Base-by-base conservation (phyloP, 176 grass and related monocot species). In the Saccharum spontaneum region DNA sequence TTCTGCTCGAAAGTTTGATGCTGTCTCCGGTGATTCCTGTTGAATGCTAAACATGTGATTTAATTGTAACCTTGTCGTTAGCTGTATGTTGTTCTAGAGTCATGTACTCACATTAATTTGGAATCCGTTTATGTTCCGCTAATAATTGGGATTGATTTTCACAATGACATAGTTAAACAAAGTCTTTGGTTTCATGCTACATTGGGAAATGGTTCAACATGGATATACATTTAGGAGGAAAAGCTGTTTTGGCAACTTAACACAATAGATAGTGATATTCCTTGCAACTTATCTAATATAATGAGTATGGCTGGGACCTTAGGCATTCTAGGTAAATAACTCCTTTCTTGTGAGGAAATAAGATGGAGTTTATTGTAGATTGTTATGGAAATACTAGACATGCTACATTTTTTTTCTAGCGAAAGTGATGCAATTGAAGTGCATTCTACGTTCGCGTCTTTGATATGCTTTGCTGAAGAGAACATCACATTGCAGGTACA, bases 401-500 rank as follows among this genome's bases (percentile, higher is more conserved):
- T 71, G 41, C 64, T 30, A 40, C 7, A 26, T 17, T 36, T 86
- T 14, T 20, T 33, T 78, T 37, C 40, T 50, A 60, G 6, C 2
- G 20, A 50, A 79, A 50, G 23, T 63, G 59, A 16, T 44, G 45
- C 17, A 66, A 50, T 45, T 75, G 33, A 84, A 90, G 12, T 37
- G 31, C 49, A 26, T 55, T 83, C 22, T 69, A 18, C 61, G n/a
- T 75, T 83, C 63, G 39, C 28, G 8, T 40, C 23, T 37, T 88
- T 33, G 44, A 64, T 57, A 40, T 34, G 30, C 26, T 45, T 71
- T 85, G 36, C 81, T 86, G 77, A 90, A 84, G 60, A 64, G 34
- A 82, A 86, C 8, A 41, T 87, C 57, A 16, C 43, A 78, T 88
- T 88, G 90, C 91, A 97, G 94, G 94, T 88, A 82, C 82, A 82